Evolutionary conservation across 2,329 filamentous ascomycete species (phyloP), one percentile per base, ranked within the genome.

Genomic region (Calonectria honghensis): DNA sequence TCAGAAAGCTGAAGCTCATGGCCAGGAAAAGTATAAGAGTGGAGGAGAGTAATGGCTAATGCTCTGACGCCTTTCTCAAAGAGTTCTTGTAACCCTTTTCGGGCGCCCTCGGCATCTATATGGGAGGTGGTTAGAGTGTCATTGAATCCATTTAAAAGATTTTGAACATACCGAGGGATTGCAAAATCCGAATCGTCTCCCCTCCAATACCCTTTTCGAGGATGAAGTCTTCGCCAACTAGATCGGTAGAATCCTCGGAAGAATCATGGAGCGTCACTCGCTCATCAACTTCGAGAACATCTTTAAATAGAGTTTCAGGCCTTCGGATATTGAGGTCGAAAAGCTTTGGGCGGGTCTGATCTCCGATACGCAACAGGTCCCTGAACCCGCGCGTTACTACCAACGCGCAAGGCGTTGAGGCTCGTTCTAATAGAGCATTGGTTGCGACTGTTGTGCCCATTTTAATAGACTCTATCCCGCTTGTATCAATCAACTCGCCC

Each of bases 291-390:
- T 98, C 96, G n/a, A 98, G 88, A 0, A 98, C 61, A 88, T 89
- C 82, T 95, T 92, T 83, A 97, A 98, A 16, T 98, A 87, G 13
- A 97, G 94, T 78, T 96, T 95, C 57, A 0, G 96, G 95, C 82
- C 96, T 95, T 78, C 90, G 89, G 78, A 98, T 97, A n/a, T 94
- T 94, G 57, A 98, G 87, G 82, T 98, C 95, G 80, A 98, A 98
- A 79, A 98, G 97, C 82, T 93, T 93, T 18, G 96, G 96, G 52
- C 96, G 89, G n/a, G 93, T 94, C 86, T 98, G 96, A 84, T 98
- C 97, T 16, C 96, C 96, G 82, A 98, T 98, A 68, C 93, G 90
- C 27, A 98, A 87, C 79, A 95, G 96, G 84, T 98, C 95, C 78
- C 92, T 71, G 52, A 71, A 95, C 0, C 93, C 93, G 75, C 91